Evolutionary conservation across 2,329 filamentous ascomycete genomes (phyloP), one percentile per base, ranked within the genome.

Genomic region (Aspergillus sergii): DNA sequence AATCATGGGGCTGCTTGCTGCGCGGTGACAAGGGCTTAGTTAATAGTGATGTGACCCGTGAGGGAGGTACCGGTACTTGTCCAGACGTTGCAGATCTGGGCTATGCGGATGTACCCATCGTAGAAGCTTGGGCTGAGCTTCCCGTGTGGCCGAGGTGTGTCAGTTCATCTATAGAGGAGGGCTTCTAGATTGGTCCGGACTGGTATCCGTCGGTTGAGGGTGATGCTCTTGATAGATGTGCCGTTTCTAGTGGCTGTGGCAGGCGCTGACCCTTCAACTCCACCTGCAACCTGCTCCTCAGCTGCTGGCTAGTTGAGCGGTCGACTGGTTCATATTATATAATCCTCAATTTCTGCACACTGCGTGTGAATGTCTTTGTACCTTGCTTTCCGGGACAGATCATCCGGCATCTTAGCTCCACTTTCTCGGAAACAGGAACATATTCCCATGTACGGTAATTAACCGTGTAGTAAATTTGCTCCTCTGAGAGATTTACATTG

Each of bases 11-110:
- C 16, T 23, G 28, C 7, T 57, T 50, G 45, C 26, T 36, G 53
- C 32, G 46, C 14, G 32, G 57, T 50, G 50, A 54, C 34, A 58
- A 34, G 46, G 55, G 55, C 55, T 57, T 60, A 60, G 53, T 59
- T 41, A 60, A 60, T 53, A 60, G 53, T 30, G 53, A 41, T 51
- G 34, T 26, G 41, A 59, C 36, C 39, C n/a, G 48, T 4, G 16
- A 14, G 34, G 14, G 53, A 60, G 58, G 57, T 60, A 60, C 58
- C 61, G 53, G 53, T 63, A 63, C 61, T 57, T 63, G 39, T 46
- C 12, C 34, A 26, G 39, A 23, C 32, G 50, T 50, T 46, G 56
- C 32, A 43, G 56, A 58, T 45, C 45, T 36, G 19, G 54, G 51
- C 28, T 54, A 39, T 43, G 41, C 9, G 23, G 51, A 43, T 59